These are phyloP conservation scores for Fusarium chlamydosporum DNA, from an alignment of 2,329 filamentous ascomycete genomes.

Conservation along the genomic window DNA sequence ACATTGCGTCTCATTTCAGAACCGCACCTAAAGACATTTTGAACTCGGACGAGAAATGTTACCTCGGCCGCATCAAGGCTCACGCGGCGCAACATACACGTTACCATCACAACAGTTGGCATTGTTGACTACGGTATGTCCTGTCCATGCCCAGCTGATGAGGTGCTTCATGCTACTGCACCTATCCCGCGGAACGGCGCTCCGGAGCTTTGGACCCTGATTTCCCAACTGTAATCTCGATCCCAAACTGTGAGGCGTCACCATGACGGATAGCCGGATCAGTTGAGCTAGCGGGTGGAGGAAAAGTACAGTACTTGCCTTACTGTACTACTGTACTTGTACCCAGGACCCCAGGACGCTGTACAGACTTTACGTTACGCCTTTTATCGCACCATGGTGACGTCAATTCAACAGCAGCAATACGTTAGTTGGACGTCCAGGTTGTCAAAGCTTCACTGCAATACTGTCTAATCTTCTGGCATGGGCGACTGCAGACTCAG, in stretches of 20 bases:
- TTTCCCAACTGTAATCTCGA: constrained; percentile 53
- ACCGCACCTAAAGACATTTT: constrained; percentile 1
- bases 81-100: constrained; percentile 11
- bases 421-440: constrained; percentile 32
- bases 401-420: constrained; percentile 44
- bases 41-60: constrained; percentile 13
- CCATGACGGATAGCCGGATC: constrained; percentile 47
- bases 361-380: constrained; percentile 14
- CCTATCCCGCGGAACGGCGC: constrained; percentile 34
- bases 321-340: neutral
- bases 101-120: constrained; percentile 9
- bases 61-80: constrained; percentile 32
- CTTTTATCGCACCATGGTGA: constrained; percentile 49
- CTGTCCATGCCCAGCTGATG: constrained; percentile 10
- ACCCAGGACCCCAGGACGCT: constrained; percentile 41
- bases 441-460: constrained; percentile 17
- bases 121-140: neutral
- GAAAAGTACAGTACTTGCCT: constrained; percentile 8
- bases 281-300: constrained; percentile 20
- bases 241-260: constrained; percentile 45
- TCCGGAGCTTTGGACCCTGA: constrained; percentile 51
- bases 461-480: constrained; percentile 13
- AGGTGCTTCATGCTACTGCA: constrained; percentile 23
- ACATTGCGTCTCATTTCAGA: neutral
- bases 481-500: constrained; percentile 18